phyloP scores from a whole-genome alignment of 1,139 yeast genomes.

The Pichia inconspicua region DNA sequence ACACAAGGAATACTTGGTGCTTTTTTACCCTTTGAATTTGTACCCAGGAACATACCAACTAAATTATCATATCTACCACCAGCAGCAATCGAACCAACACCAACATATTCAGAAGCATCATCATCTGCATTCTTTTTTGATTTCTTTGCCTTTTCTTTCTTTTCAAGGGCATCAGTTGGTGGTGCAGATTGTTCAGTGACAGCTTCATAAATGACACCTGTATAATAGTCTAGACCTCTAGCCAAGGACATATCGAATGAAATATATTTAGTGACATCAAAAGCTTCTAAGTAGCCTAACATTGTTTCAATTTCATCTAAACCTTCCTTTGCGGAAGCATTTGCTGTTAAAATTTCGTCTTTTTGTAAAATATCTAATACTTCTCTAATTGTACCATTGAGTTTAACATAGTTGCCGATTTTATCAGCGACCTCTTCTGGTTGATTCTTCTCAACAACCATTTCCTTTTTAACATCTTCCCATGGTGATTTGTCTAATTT shows the following conservation, averaged over 20 bases:
- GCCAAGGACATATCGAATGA: conserved; percentile 92
- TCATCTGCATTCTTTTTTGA: conserved; percentile 37
- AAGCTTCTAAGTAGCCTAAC: conserved; percentile 74
- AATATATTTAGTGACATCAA: conserved; percentile 53
- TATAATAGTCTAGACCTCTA: conserved; percentile 94
- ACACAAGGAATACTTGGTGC: conserved; percentile 86
- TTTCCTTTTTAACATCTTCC: conserved; percentile 88
- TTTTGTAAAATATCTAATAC: conserved; percentile 48
- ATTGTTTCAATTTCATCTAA: conserved; percentile 69
- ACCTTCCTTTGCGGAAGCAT: conserved; percentile 73
- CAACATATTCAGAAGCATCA: conserved; percentile 93
- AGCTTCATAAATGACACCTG: conserved; percentile 93
- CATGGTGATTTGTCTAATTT: conserved; percentile 92
- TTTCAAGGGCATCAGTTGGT: conserved; percentile 65
- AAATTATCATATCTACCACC: conserved; percentile 97
- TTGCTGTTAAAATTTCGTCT: conserved; percentile 51
- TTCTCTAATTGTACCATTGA: conserved; percentile 69
- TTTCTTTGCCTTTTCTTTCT: conserved; percentile 45
- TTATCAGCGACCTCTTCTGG: conserved; percentile 85
- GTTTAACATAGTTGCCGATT: conserved; percentile 85
- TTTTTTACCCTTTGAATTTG: conserved; percentile 60
- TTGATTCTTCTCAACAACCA: conserved; percentile 84
- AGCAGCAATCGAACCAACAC: conserved; percentile 97
- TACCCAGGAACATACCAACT: conserved; percentile 89
- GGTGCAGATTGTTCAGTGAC: conserved; percentile 94